Evolutionary conservation across 495 filamentous ascomycete genomes (phyloP), one percentile per base, ranked within the genome.

Genomic region (Aspergillus sparsus): DNA sequence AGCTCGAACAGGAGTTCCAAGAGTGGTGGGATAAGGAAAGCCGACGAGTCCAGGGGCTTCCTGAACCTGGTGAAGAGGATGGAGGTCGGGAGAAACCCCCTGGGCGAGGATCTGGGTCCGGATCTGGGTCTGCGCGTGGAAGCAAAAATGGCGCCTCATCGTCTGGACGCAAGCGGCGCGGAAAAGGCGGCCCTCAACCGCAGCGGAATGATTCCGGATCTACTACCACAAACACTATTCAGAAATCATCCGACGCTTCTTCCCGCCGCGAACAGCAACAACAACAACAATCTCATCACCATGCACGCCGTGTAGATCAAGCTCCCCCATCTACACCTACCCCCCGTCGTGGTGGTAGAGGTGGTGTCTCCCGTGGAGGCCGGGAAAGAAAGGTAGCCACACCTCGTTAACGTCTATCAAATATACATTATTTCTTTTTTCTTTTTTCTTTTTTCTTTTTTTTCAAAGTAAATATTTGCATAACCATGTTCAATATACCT

Each of bases 11-110:
- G 70, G 90, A 92, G 36, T 98, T 98, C 73, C 90, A 96, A 71
- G 87, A 93, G 68, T 98, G 95, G 94, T 98, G 94, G 94, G 93
- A 98, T 62, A 84, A 88, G 57, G 94, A 98, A 70, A 92, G 89
- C 69, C 82, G 83, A 63, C 82, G 89, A 49, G 76, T 89, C 5
- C 80, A 76, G 65, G 86, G 87, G 49, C 81, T 91, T 41, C 87
- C 88, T 13, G 88, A 87, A 54, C 75, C 75, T 11, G 77, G 2
- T 44, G 7, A 54, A 6, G 55, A 47, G 54, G 35, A 53, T 18
- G 21, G 55, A 61, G 39, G 73, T 60, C 53, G 53, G 35, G 37
- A 52, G 13, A 52, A 51, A 32, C 21, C 47, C 33, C 50, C 66
- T 27, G 65, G 44, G 42, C 68, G 66, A 18, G 70, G 68, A 63